Base-by-base conservation (phyloP, 2,329 filamentous ascomycete genomes). In the Hypomyces rosellus region DNA sequence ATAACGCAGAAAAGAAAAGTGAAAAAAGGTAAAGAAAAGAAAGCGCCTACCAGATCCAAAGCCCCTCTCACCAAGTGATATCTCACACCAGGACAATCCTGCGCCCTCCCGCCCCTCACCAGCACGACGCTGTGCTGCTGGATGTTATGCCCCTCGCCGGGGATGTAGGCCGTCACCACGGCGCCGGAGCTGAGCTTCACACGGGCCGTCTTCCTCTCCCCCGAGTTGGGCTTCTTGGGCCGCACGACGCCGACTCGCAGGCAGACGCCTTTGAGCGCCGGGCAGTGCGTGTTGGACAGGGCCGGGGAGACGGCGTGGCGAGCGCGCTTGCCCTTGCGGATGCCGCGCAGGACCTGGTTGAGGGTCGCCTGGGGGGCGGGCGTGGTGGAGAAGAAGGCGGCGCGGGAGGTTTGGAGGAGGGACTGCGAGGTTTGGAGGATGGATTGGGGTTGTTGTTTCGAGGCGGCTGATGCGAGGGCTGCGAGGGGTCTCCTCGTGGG, bases 171-270 rank as follows among this genome's bases (percentile, higher is more conserved):
- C 52, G 89, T 96, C 55, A 99, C 78, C 52, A 95, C 80, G 65
- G 84, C 89, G 49, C 93, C 93, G 56, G 82, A 91, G 53, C 88
- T 93, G 66, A 99, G 75, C 59, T 91, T 79, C 16, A 99, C 86
- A 76, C 92, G 89, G 3, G 92, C 92, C 51, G 89, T 93, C 77
- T 99, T 99, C 56, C 93, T 80, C 77, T 97, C 90, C 50, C 91
- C 93, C 25, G 93, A 99, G 71, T 99, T 99, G 58, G 93, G 93
- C 74, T 99, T 99, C 84, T 99, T 99, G 50, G 93, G 93, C 64
- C 93, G 90, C 61, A 88, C 90, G 61, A 91, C 88, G 63, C 89
- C 90, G 54, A 97, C 93, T 67, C 95, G 91, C 57, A 99, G 74
- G 69, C 93, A 97, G 36, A 99, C 93, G 60, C 92, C 93, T 76